phyloP scores from a whole-genome alignment of 495 filamentous ascomycete genomes.

The Penicillium tannophilum region DNA sequence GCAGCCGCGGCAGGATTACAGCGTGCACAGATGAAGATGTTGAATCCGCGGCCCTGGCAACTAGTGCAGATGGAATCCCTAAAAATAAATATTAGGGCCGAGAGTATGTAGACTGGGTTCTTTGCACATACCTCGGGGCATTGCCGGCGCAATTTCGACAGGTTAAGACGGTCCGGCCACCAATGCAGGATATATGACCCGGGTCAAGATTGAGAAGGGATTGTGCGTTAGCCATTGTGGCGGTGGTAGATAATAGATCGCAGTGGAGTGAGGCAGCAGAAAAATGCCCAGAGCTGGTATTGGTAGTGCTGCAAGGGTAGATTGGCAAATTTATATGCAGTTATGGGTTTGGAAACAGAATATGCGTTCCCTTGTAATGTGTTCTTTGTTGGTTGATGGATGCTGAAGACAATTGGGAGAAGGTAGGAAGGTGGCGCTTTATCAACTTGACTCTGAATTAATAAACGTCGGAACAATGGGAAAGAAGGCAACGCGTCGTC shows the following conservation, averaged over 20 bases:
- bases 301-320: conserved; percentile 8
- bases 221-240: conserved; percentile 25
- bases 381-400: background rate
- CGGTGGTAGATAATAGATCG: background rate
- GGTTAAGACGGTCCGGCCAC: conserved; percentile 40
- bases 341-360: background rate
- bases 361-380: background rate
- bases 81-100: background rate
- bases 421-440: conserved; percentile 2
- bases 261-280: conserved; percentile 1
- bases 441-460: conserved; percentile 8
- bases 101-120: background rate
- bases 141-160: conserved; percentile 44
- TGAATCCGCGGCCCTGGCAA: conserved; percentile 42
- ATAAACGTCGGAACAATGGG: conserved; percentile 17
- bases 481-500: conserved; percentile 18
- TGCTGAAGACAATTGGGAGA: background rate
- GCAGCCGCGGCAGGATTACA: conserved; percentile 37
- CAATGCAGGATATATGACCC: conserved; percentile 39
- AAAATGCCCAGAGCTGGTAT: conserved; percentile 6
- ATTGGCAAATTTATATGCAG: background rate
- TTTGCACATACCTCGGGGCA: conserved; percentile 37
- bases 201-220: conserved; percentile 35
- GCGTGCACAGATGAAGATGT: conserved; percentile 38
- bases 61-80: conserved; percentile 37